Evolutionary conservation across 2,329 filamentous ascomycete species (phyloP).

Genomic region (Chalaropsis thielavioides): DNA sequence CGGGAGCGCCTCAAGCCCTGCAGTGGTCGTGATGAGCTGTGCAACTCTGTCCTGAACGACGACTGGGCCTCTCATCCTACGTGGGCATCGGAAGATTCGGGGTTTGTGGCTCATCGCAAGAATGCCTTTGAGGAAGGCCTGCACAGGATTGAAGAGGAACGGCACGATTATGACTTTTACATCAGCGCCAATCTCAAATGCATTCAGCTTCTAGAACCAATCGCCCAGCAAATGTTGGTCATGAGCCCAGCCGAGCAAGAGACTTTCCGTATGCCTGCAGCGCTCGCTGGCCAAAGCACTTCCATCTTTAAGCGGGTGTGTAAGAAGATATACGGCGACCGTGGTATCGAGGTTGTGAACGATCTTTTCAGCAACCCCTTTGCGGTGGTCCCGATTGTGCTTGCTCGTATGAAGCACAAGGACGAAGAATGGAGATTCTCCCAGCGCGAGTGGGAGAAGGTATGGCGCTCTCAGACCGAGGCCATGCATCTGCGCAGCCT

Average conservation of each 20-base stretch:
- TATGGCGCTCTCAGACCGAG: conserved; percentile 93
- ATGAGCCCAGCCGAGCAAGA: conserved; percentile 60
- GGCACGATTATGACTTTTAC: conserved; percentile 96
- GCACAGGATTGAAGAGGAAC: conserved; percentile 92
- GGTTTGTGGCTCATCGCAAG: conserved; percentile 94
- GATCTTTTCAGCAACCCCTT: conserved; percentile 76
- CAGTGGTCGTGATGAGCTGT: conserved; percentile 88
- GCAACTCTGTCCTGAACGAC: conserved; percentile 84
- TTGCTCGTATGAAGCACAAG: conserved; percentile 85
- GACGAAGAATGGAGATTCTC: conserved; percentile 96
- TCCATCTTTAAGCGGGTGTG: conserved; percentile 95
- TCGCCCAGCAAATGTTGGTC: conserved; percentile 76
- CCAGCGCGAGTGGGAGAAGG: conserved; percentile 96
- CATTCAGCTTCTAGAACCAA: conserved; percentile 87
- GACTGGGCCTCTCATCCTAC: conserved; percentile 98
- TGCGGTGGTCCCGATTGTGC: conserved; percentile 73
- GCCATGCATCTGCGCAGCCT: conserved; percentile 91
- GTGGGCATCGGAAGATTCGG: conserved; percentile 95
- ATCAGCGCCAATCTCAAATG: conserved; percentile 92
- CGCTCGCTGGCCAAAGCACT: conserved; percentile 81
- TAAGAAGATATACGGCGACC: conserved; percentile 93
- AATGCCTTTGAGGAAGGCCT: conserved; percentile 89
- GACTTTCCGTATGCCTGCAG: conserved; percentile 63
- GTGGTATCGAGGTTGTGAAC: conserved; percentile 69
- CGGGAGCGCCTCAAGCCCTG: conserved; percentile 82